Evolutionary conservation across 2,329 filamentous ascomycete genomes (phyloP).

Genomic region (Leptosphaerulina australis): DNA sequence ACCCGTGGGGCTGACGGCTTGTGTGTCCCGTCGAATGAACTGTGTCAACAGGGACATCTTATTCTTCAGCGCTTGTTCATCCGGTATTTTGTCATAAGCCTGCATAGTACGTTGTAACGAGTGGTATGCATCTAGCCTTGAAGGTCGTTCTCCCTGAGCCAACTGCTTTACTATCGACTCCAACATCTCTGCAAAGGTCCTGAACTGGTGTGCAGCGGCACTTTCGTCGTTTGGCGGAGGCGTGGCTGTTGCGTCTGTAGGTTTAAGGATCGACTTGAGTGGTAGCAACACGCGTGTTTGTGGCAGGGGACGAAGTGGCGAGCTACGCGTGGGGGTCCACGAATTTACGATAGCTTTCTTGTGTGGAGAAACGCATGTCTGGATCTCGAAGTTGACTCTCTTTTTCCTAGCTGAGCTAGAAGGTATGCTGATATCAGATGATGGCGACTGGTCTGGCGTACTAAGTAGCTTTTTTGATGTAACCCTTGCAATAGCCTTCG

Average conservation of each 20-base stretch:
- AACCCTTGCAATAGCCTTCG: constrained; percentile 27
- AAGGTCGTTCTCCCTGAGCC: constrained; percentile 72
- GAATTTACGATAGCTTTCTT: constrained; percentile 43
- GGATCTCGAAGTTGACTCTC: constrained; percentile 68
- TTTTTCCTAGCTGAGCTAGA: constrained; percentile 45
- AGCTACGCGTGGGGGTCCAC: constrained; percentile 47
- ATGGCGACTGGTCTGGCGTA: constrained; percentile 53
- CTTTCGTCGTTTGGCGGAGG: constrained; percentile 46
- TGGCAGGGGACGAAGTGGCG: constrained; percentile 55
- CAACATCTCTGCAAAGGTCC: constrained; percentile 77
- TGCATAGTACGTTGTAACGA: constrained; percentile 77
- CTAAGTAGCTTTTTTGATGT: constrained; percentile 34
- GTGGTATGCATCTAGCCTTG: constrained; percentile 83
- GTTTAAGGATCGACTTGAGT: constrained; percentile 82
- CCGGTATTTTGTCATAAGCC: constrained; percentile 78
- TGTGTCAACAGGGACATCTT: constrained; percentile 80
- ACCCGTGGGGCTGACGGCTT: constrained; percentile 63
- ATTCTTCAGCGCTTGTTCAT: constrained; percentile 55
- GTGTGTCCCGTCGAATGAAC: constrained; percentile 83
- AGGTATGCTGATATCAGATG: constrained; percentile 47
- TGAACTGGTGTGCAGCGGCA: constrained; percentile 55
- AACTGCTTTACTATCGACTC: constrained; percentile 84
- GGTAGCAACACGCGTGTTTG: constrained; percentile 61
- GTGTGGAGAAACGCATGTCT: constrained; percentile 62
- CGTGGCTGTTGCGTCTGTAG: constrained; percentile 54